phyloP scores from a whole-genome alignment of 2,329 filamentous ascomycete species.

The Fusarium multiceps region DNA sequence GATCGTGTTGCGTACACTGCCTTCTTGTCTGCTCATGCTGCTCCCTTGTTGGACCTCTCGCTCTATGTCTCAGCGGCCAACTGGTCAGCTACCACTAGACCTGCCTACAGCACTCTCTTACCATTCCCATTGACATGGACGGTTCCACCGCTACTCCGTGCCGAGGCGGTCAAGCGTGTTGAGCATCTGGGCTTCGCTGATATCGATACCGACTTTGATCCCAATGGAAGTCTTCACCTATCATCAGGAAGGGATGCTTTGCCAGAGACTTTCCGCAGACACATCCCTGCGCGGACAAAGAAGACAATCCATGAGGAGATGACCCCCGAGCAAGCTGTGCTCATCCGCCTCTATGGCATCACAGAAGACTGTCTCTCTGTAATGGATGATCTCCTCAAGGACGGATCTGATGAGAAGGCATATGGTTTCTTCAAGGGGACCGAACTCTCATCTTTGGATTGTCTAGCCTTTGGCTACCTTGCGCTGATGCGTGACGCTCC shows the following conservation, averaged over 20 bases:
- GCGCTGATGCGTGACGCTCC: conserved; percentile 71
- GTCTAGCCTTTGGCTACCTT: conserved; percentile 82
- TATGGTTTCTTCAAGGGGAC: conserved; percentile 49
- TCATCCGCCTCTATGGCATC: conserved; percentile 81
- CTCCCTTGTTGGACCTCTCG: conserved; percentile 83
- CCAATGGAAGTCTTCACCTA: conserved; percentile 52
- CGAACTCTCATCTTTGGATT: conserved; percentile 68
- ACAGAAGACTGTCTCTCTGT: conserved; percentile 78
- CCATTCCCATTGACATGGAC: conserved; percentile 91
- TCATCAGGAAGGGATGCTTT: conserved; percentile 52
- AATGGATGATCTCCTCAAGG: conserved; percentile 66
- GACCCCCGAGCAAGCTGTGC: conserved; percentile 75
- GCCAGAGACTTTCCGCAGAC: conserved; percentile 55
- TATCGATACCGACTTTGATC: conserved; percentile 69
- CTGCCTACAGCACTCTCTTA: conserved; percentile 82
- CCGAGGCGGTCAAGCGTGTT: conserved; percentile 76
- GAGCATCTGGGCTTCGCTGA: conserved; percentile 75
- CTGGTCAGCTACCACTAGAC: conserved; percentile 80
- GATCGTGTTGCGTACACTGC: conserved; percentile 67
- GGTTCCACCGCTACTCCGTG: conserved; percentile 78
- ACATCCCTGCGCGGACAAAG: conserved; percentile 57
- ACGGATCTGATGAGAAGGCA: conserved; percentile 33
- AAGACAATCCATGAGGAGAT: conserved; percentile 71
- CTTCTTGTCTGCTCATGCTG: conserved; percentile 80
- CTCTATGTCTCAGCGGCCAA: conserved; percentile 93